Evolutionary conservation across 2,329 filamentous ascomycete genomes (phyloP).

Genomic region (Apiospora rasikravindrae): DNA sequence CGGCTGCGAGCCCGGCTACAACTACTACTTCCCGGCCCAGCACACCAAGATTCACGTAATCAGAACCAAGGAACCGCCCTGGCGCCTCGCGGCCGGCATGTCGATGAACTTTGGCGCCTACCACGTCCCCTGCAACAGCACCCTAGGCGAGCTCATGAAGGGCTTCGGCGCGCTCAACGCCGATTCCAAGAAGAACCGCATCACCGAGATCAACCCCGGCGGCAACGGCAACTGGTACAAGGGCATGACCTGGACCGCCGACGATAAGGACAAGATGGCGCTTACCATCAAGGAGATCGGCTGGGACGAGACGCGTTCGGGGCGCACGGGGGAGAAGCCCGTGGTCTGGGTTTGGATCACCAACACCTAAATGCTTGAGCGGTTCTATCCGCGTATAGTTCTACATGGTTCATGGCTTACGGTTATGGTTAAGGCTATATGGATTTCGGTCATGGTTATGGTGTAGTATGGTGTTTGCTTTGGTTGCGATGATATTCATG

Average conservation of each 20-base stretch:
- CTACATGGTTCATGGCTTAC: not conserved
- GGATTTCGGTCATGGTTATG: not conserved
- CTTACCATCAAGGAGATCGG: constrained; percentile 61
- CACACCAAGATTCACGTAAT: constrained; percentile 67
- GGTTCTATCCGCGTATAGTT: constrained; percentile 32
- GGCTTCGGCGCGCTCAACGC: constrained; percentile 63
- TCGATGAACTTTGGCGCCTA: constrained; percentile 53
- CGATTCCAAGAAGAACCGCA: constrained; percentile 56
- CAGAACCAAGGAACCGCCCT: constrained; percentile 55
- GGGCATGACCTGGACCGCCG: constrained; percentile 57
- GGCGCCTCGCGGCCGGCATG: constrained; percentile 52
- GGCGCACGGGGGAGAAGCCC: constrained; percentile 52
- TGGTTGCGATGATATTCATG: not conserved
- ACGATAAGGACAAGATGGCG: constrained; percentile 52
- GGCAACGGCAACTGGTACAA: constrained; percentile 65
- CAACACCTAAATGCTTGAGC: constrained; percentile 47
- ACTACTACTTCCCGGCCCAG: constrained; percentile 63
- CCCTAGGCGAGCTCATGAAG: constrained; percentile 60
- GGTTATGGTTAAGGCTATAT: not conserved
- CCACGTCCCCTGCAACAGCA: constrained; percentile 58
- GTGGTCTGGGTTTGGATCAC: constrained; percentile 67
- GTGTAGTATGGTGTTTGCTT: not conserved
- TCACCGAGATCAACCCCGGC: constrained; percentile 61
- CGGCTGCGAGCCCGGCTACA: constrained; percentile 66
- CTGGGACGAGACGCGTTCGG: constrained; percentile 60